Base-by-base conservation (phyloP, 495 filamentous ascomycete species). In the Neurospora cerealis region DNA sequence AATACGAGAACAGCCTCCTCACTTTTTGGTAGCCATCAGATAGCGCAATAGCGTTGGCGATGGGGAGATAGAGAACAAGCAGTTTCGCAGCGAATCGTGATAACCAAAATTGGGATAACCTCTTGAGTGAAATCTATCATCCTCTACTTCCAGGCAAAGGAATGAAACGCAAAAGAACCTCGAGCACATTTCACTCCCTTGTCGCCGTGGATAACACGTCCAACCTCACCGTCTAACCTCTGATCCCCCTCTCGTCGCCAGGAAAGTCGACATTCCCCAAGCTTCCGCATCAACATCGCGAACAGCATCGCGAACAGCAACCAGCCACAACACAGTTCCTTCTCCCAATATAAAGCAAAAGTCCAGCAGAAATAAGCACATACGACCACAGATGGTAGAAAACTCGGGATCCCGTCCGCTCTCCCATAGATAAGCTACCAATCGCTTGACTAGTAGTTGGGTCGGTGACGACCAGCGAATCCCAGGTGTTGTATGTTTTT, bases 321-420 rank as follows among this genome's bases (percentile, higher is more conserved):
- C 19, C 7, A 2, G 19, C 17, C 42, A 41, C 5, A 17, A 41
- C 40, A 17, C 1, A 41, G 15, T 41, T 17, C 1, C 6, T 5
- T 17, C 40, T 17, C 4, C 13, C 39, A 5, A 41, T 5, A 44
- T 44, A 19, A 19, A 2, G 5, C 41, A 0, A 3, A 44, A 2
- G 0, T 44, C 2, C 5, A 3, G 5, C 2, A 19, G 0, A 19
- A 41, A 7, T 3, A 19, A 39, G 3, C 17, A 34, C 69, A 40
- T 71, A 41, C 70, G 38, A 28, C 70, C 70, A 71, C n/a, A 44
- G 38, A 24, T 71, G 28, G n/a, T 71, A 34, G 70, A 71, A 28
- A 41, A n/a, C 38, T 71, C 38, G 69, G 69, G 80, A 83, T 83
- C 84, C 85, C 84, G 83, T 86, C 83, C 83, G 85, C 83, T 86